These are phyloP conservation scores for Aspergillus pseudoterreus DNA, from an alignment of 2,329 filamentous ascomycete species.

Conservation along the genomic window DNA sequence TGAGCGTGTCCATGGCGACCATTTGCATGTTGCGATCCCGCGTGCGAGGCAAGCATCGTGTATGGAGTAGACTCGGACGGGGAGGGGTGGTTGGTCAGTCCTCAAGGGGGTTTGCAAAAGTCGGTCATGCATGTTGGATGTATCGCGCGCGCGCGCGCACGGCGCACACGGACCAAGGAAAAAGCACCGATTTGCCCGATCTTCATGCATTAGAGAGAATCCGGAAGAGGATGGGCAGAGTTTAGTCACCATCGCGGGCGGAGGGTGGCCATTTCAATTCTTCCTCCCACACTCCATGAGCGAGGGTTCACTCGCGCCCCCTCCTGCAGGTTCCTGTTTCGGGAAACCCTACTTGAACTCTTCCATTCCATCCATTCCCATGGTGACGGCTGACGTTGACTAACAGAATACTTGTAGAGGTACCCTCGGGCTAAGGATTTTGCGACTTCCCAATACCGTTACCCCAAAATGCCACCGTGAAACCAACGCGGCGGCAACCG, in stretches of 20 bases:
- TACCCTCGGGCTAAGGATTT: background rate
- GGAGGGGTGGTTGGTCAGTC: background rate
- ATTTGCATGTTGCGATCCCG: slow-evolving; percentile 1
- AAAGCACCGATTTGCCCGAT: slow-evolving; percentile 11
- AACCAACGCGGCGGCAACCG: background rate
- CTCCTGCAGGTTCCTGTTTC: slow-evolving; percentile 6
- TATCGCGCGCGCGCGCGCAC: background rate
- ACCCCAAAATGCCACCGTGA: background rate
- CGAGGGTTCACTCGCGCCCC: slow-evolving; percentile 2
- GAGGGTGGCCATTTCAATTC: background rate
- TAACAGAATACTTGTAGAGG: background rate
- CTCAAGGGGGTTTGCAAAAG: slow-evolving; percentile 5
- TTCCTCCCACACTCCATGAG: background rate
- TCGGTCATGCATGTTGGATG: background rate
- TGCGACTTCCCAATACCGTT: background rate
- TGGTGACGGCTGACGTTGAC: background rate
- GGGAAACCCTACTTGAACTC: background rate
- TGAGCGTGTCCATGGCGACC: slow-evolving; percentile 6
- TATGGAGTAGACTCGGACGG: background rate
- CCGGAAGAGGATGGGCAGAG: slow-evolving; percentile 8
- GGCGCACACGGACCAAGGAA: slow-evolving; percentile 5
- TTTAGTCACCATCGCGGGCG: background rate
- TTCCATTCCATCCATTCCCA: background rate
- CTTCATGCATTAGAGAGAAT: slow-evolving; percentile 13
- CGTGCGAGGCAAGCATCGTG: background rate